Evolutionary conservation across 2,329 filamentous ascomycete species (phyloP).

Genomic region (Dactylellina drechsleri): DNA sequence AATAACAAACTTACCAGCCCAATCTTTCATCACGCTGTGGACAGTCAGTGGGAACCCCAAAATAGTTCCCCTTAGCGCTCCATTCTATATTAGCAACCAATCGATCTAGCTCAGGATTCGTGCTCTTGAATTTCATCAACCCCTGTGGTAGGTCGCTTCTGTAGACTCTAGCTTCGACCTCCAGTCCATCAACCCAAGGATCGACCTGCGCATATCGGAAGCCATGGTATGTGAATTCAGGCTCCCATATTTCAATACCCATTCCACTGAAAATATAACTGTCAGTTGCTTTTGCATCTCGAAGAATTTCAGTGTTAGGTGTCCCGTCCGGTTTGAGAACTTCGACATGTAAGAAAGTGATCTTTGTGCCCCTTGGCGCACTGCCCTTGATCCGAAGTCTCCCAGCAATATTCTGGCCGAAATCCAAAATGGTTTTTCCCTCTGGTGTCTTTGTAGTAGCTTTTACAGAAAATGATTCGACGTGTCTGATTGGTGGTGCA

Average conservation of each 20-base stretch:
- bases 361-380: slow-evolving; percentile 3
- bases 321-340: slow-evolving; percentile 20
- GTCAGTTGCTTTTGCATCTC: slow-evolving; percentile 24
- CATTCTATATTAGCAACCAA: slow-evolving; percentile 68
- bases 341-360: slow-evolving; percentile 21
- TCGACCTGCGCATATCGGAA: slow-evolving; percentile 67
- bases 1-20: slow-evolving; percentile 64
- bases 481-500: slow-evolving; percentile 10
- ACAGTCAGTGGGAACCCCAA: slow-evolving; percentile 69
- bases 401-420: slow-evolving; percentile 31
- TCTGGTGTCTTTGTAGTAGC: neutral
- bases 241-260: slow-evolving; percentile 61
- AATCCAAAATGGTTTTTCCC: slow-evolving; percentile 25
- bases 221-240: slow-evolving; percentile 67
- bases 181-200: slow-evolving; percentile 61
- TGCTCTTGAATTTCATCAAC: slow-evolving; percentile 67
- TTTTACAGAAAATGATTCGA: neutral
- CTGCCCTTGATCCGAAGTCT: slow-evolving; percentile 16
- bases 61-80: slow-evolving; percentile 70
- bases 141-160: slow-evolving; percentile 67
- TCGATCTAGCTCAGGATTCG: slow-evolving; percentile 66
- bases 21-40: slow-evolving; percentile 69
- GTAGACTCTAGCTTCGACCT: slow-evolving; percentile 62
- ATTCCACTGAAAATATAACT: slow-evolving; percentile 18
- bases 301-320: slow-evolving; percentile 11